Evolutionary conservation across 2,329 filamentous ascomycete species (phyloP).

Genomic region (Ramichloridium luteum): DNA sequence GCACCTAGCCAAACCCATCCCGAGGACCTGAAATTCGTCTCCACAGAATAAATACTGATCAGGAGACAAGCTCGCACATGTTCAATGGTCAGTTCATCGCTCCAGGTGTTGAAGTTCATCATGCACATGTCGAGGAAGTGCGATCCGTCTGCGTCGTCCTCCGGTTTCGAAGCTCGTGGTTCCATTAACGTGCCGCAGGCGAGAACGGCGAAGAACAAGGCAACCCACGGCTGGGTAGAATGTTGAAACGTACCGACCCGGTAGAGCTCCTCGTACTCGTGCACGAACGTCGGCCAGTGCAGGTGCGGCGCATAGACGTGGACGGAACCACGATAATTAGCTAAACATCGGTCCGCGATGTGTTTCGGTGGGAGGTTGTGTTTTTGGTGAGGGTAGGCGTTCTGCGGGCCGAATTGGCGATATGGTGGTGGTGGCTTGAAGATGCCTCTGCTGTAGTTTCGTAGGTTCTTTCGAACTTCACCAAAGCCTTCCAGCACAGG

Average conservation of each 20-base stretch:
- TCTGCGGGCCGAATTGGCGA: slow-evolving; percentile 40
- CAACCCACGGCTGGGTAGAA: slow-evolving; percentile 57
- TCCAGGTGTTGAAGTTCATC: slow-evolving; percentile 66
- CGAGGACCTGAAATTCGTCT: slow-evolving; percentile 74
- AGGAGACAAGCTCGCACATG: slow-evolving; percentile 62
- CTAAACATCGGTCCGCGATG: slow-evolving; percentile 58
- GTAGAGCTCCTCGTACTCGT: slow-evolving; percentile 67
- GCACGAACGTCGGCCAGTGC: slow-evolving; percentile 75
- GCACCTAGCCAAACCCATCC: slow-evolving; percentile 78
- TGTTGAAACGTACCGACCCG: slow-evolving; percentile 48
- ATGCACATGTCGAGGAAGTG: slow-evolving; percentile 61
- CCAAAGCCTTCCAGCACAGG: slow-evolving; percentile 56
- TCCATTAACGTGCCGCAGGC: slow-evolving; percentile 69
- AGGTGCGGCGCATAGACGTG: slow-evolving; percentile 76
- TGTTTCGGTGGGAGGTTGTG: slow-evolving; percentile 52
- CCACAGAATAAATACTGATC: slow-evolving; percentile 65
- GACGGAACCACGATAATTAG: slow-evolving; percentile 61
- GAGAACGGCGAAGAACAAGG: slow-evolving; percentile 70
- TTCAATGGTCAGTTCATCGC: slow-evolving; percentile 63
- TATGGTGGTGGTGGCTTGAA: slow-evolving; percentile 65
- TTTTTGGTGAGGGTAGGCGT: slow-evolving; percentile 33
- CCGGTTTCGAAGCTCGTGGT: slow-evolving; percentile 43
- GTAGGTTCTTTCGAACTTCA: slow-evolving; percentile 59
- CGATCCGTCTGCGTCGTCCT: slow-evolving; percentile 42
- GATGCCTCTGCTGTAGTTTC: slow-evolving; percentile 62